A percentile compares a stretch with the other conserved stretches of the same genome.
phyloP scores from a whole-genome alignment of 192 early-diverging fungal species.

The Linnemannia zychae region DNA sequence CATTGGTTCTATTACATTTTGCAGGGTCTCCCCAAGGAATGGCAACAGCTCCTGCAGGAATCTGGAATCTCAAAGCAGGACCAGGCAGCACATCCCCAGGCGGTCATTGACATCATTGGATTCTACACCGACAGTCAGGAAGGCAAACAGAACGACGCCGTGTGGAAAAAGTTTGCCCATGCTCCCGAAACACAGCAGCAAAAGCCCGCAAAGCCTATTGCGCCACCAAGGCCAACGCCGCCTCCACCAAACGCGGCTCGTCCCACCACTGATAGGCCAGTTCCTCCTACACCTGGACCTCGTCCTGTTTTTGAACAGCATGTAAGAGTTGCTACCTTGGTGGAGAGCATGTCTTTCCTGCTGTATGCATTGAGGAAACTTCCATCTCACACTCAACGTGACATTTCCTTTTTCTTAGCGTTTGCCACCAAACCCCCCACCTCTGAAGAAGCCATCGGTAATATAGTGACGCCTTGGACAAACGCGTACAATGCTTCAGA shows the following conservation, averaged over 20 bases:
- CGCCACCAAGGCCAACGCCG: slow-evolving; percentile 12
- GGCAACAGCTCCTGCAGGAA: slow-evolving; percentile 92
- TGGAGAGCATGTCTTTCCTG: not conserved
- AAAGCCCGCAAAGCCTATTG: slow-evolving; percentile 19
- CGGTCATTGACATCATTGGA: slow-evolving; percentile 87
- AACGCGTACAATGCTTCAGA: not conserved
- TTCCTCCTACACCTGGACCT: slow-evolving; percentile 25
- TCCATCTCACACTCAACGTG: not conserved
- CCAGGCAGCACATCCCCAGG: slow-evolving; percentile 95
- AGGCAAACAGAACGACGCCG: slow-evolving; percentile 51
- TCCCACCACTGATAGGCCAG: slow-evolving; percentile 21
- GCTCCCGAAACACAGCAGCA: slow-evolving; percentile 21
- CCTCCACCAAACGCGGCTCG: slow-evolving; percentile 19
- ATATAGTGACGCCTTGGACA: not conserved
- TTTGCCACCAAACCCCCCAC: slow-evolving; percentile 38
- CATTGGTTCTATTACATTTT: not conserved
- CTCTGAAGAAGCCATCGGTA: slow-evolving; percentile 44
- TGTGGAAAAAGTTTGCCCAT: slow-evolving; percentile 65
- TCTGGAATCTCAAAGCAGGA: slow-evolving; percentile 96
- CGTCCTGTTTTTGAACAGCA: slow-evolving; percentile 53
- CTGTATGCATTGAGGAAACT: not conserved
- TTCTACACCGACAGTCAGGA: slow-evolving; percentile 81
- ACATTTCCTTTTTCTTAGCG: slow-evolving; percentile 27
- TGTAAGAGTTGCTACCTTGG: slow-evolving; percentile 6
- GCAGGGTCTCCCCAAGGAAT: slow-evolving; percentile 95